Conservation (phyloP, 2,329 filamentous ascomycete species). For the Epichloe bromicola region DNA sequence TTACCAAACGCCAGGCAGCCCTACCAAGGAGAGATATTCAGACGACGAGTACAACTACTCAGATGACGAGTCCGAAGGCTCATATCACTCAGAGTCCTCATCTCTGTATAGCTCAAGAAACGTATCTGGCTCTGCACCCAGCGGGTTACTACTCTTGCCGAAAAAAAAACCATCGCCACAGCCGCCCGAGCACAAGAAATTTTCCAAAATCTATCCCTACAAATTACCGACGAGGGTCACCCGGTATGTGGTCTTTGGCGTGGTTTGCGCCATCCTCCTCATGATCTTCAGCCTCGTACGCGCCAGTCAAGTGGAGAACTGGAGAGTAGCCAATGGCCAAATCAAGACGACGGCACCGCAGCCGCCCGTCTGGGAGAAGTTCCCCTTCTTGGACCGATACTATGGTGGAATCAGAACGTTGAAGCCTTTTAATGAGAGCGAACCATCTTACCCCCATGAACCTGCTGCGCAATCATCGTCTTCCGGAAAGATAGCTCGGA, state of each 20-base stretch:
- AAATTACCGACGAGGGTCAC: constrained; percentile 60
- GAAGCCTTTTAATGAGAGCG: constrained; percentile 50
- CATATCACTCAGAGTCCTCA: constrained; percentile 22
- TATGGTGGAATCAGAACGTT: constrained; percentile 75
- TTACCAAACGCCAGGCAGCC: constrained; percentile 34
- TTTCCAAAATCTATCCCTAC: constrained; percentile 31
- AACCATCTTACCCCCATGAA: constrained; percentile 72
- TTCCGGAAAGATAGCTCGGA: constrained; percentile 9
- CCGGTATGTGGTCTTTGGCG: constrained; percentile 61
- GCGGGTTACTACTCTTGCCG: constrained; percentile 31
- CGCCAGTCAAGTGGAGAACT: constrained; percentile 59
- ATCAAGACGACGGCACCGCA: constrained; percentile 35
- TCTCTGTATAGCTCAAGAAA: constrained; percentile 42
- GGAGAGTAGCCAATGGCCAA: constrained; percentile 41
- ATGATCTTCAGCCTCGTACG: constrained; percentile 67
- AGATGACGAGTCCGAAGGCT: constrained; percentile 30
- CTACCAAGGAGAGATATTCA: constrained; percentile 37
- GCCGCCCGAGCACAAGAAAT: constrained; percentile 10
- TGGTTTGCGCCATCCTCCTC: constrained; percentile 56
- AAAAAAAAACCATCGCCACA: constrained; percentile 11
- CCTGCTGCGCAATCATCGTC: constrained; percentile 16
- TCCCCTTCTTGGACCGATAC: constrained; percentile 75
- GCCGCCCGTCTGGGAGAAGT: constrained; percentile 69
- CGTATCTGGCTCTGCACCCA: constrained; percentile 30
- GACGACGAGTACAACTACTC: constrained; percentile 37